These are phyloP conservation scores for Asterella californica DNA, from an alignment of 225 moss, liverwort and hornwort genomes.

Conservation along the genomic window DNA sequence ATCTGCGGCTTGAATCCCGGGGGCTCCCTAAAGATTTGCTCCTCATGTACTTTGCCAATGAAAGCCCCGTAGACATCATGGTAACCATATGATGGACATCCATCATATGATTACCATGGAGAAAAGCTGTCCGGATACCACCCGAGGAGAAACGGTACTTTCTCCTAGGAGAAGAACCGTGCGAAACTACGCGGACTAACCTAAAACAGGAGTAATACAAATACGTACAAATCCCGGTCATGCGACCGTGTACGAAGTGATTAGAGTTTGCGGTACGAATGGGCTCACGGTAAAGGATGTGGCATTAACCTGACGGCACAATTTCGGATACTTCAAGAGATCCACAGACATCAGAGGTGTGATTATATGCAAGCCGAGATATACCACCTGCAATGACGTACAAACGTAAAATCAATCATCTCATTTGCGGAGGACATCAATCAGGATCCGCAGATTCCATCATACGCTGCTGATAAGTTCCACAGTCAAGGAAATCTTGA, in stretches of 20 bases:
- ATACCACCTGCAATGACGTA: slow-evolving; percentile 70
- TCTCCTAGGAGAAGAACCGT: too few species aligned
- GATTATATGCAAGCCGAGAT: slow-evolving; percentile 94
- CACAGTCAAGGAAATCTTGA: neutral
- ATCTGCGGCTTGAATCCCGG: neutral
- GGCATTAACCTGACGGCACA: slow-evolving; percentile 87
- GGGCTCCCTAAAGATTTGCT: too few species aligned
- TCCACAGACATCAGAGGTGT: slow-evolving; percentile 97
- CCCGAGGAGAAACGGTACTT: too few species aligned
- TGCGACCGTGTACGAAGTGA: neutral
- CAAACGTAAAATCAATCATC: neutral
- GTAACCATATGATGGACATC: neutral
- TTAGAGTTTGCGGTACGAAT: neutral
- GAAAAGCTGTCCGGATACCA: neutral
- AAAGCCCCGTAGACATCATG: neutral
- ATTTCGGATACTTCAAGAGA: slow-evolving; percentile 90
- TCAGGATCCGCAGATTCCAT: neutral
- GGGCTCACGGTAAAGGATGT: slow-evolving; percentile 1
- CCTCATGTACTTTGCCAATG: neutral
- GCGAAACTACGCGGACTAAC: neutral
- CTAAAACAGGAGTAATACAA: neutral
- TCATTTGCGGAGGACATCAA: neutral
- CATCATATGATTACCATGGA: too few species aligned
- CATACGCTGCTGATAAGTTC: neutral
- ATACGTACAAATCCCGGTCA: neutral